phyloP scores from a whole-genome alignment of 2,329 filamentous ascomycete species.

The Gyromitra esculenta region DNA sequence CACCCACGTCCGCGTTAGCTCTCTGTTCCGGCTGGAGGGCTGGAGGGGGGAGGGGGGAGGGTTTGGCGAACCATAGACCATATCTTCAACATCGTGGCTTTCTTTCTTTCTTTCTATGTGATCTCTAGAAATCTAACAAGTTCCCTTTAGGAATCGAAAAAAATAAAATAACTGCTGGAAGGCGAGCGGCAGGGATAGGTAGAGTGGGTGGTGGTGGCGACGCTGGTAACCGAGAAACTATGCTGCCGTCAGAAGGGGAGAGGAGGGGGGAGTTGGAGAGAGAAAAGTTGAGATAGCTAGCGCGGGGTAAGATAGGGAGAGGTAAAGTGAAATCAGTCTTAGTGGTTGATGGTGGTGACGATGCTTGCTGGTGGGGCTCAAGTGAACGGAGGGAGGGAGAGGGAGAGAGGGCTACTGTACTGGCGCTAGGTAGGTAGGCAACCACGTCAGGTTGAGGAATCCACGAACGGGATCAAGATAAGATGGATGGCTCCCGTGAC shows the following conservation, averaged over 20 bases:
- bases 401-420: background rate
- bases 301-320: slow-evolving; percentile 36
- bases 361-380: slow-evolving; percentile 34
- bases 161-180: slow-evolving; percentile 11
- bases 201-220: background rate
- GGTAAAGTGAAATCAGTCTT: slow-evolving; percentile 11
- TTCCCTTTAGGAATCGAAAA: background rate
- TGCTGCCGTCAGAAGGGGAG: background rate
- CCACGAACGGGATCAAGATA: slow-evolving; percentile 7
- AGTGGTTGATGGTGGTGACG: slow-evolving; percentile 37
- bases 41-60: background rate
- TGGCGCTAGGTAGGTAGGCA: slow-evolving; percentile 8
- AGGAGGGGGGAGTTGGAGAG: slow-evolving; percentile 10
- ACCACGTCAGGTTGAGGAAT: slow-evolving; percentile 37
- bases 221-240: slow-evolving; percentile 19
- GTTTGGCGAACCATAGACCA: slow-evolving; percentile 86
- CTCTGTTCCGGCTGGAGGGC: slow-evolving; percentile 5
- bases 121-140: slow-evolving; percentile 7
- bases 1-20: slow-evolving; percentile 46
- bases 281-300: slow-evolving; percentile 16
- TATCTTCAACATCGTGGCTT: slow-evolving; percentile 91
- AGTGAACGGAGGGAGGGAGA: background rate
- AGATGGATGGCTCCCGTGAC: slow-evolving; percentile 11
- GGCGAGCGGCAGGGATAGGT: slow-evolving; percentile 24
- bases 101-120: slow-evolving; percentile 27